phyloP scores from a whole-genome alignment of 495 filamentous ascomycete genomes.

The Hypoxylon cercidicola region DNA sequence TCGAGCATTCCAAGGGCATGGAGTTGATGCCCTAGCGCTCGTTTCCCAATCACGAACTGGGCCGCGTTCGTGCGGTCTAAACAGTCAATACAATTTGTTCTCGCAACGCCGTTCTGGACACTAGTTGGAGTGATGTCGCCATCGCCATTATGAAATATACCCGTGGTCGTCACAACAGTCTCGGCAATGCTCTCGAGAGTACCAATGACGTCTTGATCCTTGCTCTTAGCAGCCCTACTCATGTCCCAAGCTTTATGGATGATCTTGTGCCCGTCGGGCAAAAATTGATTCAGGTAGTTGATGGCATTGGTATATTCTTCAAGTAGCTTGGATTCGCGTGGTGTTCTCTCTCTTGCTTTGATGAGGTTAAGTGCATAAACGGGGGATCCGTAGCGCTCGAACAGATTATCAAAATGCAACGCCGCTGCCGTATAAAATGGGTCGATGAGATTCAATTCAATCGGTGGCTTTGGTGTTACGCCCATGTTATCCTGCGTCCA shows the following conservation, averaged over 20 bases:
- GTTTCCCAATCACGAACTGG: slow-evolving; percentile 98
- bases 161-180: slow-evolving; percentile 82
- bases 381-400: slow-evolving; percentile 91
- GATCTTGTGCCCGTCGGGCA: slow-evolving; percentile 85
- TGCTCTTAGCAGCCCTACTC: slow-evolving; percentile 92
- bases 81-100: slow-evolving; percentile 98
- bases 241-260: slow-evolving; percentile 97
- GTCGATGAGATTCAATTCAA: slow-evolving; percentile 92
- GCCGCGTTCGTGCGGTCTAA: slow-evolving; percentile 96
- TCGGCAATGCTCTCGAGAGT: slow-evolving; percentile 90
- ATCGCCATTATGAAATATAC: slow-evolving; percentile 94
- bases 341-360: slow-evolving; percentile 89
- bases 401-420: slow-evolving; percentile 95
- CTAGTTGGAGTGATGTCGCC: slow-evolving; percentile 67
- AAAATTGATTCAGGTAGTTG: slow-evolving; percentile 92
- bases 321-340: slow-evolving; percentile 89
- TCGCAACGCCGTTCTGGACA: slow-evolving; percentile 91
- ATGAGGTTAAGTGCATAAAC: slow-evolving; percentile 94
- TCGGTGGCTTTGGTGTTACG: slow-evolving; percentile 93
- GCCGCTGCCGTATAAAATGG: slow-evolving; percentile 97
- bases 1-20: slow-evolving; percentile 90
- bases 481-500: slow-evolving; percentile 98
- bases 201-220: slow-evolving; percentile 95
- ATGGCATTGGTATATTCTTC: slow-evolving; percentile 89
- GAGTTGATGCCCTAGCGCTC: slow-evolving; percentile 90